Evolutionary conservation across 1,284 basidiomycete species (phyloP), one percentile per base, ranked within the genome.

Genomic region (Somion occarium): DNA sequence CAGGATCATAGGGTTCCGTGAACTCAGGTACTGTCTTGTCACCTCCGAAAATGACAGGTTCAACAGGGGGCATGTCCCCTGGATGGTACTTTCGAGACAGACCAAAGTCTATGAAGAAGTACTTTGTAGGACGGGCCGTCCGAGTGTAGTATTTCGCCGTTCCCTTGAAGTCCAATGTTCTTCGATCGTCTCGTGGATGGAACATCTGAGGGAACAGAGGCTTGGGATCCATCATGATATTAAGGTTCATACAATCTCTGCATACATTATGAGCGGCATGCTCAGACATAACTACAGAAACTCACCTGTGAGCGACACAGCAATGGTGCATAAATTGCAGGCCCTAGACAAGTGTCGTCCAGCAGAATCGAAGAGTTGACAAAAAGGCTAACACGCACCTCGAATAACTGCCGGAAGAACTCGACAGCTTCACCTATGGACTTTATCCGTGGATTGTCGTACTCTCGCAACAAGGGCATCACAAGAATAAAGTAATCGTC

Each of bases 201-300:
- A 56, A 67, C 5, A 56, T 53, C 15, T 65, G 25, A 1, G 62
- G 59, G 52, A 63, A 67, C 42, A 71, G 51, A 15, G 54, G 49
- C 5, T 30, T 47, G 0, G 69, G 63, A 46, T 73, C 70, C 54
- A 73, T 62, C 70, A 74, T 70, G 37, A 74, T 62, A 47, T 75
- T 75, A n/a, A 57, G 38, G 3, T 41, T 19, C 47, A 66, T 65
- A 41, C 65, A 67, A 49, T 79, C 75, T 2, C 77, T 78, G 26
- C 11, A 24, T 18, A 2, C 18, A 34, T 20, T 12, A 22, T 9
- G 19, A 59, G 5, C 58, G 54, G 44, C 48, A 22, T 12, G 23
- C n/a, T n/a, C n/a, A 5, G 26, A 38, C 4, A 22, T 44, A 20
- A n/a, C n/a, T 22, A 44, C 4, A 53, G 5, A 13, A 34, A 34